Evolutionary conservation across 23 red algal genomes (phyloP).

Genomic region (Gracilariopsis chorda): DNA sequence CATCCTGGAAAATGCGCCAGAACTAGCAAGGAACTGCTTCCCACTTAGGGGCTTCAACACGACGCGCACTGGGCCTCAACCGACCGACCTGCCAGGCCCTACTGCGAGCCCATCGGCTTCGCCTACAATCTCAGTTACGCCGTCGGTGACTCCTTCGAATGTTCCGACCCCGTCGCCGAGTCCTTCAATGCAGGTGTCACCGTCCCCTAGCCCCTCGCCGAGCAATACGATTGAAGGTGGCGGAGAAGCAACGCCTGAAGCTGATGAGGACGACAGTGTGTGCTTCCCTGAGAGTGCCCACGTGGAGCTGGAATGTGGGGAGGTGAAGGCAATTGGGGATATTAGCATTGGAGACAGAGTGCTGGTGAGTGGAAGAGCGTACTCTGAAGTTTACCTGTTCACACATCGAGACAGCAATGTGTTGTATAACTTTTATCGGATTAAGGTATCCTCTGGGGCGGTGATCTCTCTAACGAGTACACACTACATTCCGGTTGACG

Average conservation of each 20-base stretch:
- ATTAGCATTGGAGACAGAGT: constrained; percentile 58
- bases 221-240: background rate
- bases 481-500: constrained; percentile 53
- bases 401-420: constrained; percentile 34
- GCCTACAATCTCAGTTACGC: background rate
- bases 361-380: background rate
- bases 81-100: background rate
- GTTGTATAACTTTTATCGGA: background rate
- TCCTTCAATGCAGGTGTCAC: background rate
- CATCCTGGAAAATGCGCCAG: constrained; percentile 6
- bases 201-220: background rate
- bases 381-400: constrained; percentile 47
- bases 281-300: constrained; percentile 57
- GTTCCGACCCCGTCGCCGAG: background rate
- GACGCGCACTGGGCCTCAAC: background rate
- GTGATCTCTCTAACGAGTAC: background rate
- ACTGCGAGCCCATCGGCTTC: background rate
- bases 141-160: background rate
- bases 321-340: constrained; percentile 1
- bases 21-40: constrained; percentile 6
- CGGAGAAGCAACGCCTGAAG: background rate
- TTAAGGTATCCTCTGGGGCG: background rate
- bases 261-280: background rate
- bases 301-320: constrained; percentile 3
- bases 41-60: background rate